phyloP scores from a whole-genome alignment of 108 stramenopile species.

The Epipyxis sp. region DNA sequence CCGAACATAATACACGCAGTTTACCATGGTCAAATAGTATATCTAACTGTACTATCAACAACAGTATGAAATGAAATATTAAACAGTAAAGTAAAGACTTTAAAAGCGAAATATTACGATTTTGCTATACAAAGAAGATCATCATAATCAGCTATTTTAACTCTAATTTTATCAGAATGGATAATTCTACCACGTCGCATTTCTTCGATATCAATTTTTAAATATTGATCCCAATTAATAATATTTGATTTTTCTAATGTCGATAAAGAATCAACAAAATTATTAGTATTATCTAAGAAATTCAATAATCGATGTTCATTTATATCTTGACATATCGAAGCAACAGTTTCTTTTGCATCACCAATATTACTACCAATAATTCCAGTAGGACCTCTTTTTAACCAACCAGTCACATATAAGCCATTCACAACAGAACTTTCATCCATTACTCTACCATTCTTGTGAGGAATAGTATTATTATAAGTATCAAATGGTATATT shows the following conservation, averaged over 20 bases:
- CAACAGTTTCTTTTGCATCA: conserved; percentile 87
- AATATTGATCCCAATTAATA: conserved; percentile 46
- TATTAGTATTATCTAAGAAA: neutral
- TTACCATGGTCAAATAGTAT: too few relatives aligned
- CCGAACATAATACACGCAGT: too few relatives aligned
- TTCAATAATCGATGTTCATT: conserved; percentile 19
- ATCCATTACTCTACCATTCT: conserved; percentile 52
- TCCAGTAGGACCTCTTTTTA: conserved; percentile 90
- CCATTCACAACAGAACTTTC: too few relatives aligned
- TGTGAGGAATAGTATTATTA: conserved; percentile 61
- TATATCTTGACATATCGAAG: conserved; percentile 69
- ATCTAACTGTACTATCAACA: too few relatives aligned
- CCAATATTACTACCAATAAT: conserved; percentile 91
- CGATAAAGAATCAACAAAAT: neutral
- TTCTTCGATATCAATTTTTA: conserved; percentile 41
- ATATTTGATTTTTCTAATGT: conserved; percentile 13
- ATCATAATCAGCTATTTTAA: conserved; percentile 42
- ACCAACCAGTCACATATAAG: conserved; percentile 85
- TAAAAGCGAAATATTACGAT: neutral
- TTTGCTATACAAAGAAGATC: conserved; percentile 38
- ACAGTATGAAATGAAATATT: too few relatives aligned
- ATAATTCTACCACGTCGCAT: conserved; percentile 24
- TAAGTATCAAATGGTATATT: conserved; percentile 69
- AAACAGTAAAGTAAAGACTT: too few relatives aligned
- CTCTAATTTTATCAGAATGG: conserved; percentile 42